A percentile compares a stretch with the other conserved stretches of the same genome.
These are phyloP conservation scores for Suhomyces yuchorum DNA, from an alignment of 1,139 yeast genomes.

Conservation along the genomic window DNA sequence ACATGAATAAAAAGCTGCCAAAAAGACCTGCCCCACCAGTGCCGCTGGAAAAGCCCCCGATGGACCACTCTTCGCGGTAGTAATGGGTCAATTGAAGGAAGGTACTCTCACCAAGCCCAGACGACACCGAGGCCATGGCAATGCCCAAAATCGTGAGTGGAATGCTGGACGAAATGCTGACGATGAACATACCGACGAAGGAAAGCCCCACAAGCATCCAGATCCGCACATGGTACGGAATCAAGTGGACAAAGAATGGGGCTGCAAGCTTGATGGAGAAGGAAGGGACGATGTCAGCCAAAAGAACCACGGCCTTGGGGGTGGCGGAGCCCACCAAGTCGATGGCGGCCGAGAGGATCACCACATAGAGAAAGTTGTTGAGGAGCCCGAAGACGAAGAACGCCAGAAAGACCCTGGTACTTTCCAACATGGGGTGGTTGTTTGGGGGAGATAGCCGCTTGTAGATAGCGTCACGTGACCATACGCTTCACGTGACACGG, in stretches of 20 bases:
- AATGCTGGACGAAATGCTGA: constrained; percentile 49
- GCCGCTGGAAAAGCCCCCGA: constrained; percentile 90
- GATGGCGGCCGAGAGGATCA: constrained; percentile 86
- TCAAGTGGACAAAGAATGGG: constrained; percentile 73
- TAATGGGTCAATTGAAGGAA: constrained; percentile 83
- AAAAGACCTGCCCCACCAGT: constrained; percentile 93
- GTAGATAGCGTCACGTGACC: not conserved
- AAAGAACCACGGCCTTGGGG: constrained; percentile 82
- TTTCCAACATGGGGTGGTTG: constrained; percentile 3
- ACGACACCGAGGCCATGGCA: constrained; percentile 76
- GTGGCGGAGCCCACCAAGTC: constrained; percentile 82
- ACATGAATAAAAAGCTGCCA: constrained; percentile 60
- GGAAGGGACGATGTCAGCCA: constrained; percentile 88
- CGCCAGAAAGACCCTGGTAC: constrained; percentile 40
- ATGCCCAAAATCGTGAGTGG: constrained; percentile 62
- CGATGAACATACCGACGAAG: constrained; percentile 71
- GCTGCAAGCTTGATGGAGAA: constrained; percentile 69
- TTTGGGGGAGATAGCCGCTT: not conserved
- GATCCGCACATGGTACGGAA: constrained; percentile 63
- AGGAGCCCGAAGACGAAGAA: constrained; percentile 86
- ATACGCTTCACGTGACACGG: not conserved
- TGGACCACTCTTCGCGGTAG: constrained; percentile 52
- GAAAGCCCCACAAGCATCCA: constrained; percentile 59
- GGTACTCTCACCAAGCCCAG: constrained; percentile 90
- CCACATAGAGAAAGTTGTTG: constrained; percentile 88